Percentiles rank a stretch among this genome's conserved stretches.
Conservation (phyloP, 768 basidiomycete genomes). For the Dacryopinax spathularia region DNA sequence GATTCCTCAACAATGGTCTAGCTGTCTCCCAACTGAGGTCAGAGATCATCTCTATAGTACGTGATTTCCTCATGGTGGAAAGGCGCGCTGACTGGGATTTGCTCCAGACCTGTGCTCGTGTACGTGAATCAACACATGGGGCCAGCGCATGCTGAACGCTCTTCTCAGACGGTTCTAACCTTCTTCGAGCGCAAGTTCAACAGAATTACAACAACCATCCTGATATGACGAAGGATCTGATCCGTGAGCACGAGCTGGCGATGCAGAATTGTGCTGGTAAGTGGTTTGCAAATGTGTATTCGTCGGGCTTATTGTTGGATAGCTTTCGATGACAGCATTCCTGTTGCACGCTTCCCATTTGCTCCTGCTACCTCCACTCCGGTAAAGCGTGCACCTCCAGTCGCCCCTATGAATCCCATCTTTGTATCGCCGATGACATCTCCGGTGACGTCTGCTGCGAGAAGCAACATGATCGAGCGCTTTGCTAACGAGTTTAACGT, state of each 20-base stretch:
- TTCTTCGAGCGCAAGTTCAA: neutral
- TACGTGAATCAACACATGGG: neutral
- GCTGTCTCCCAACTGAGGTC: neutral
- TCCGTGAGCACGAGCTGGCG: neutral
- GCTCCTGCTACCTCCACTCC: neutral
- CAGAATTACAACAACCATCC: neutral
- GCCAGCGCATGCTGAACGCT: neutral
- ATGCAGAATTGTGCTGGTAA: neutral
- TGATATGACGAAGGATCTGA: neutral
- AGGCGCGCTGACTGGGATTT: neutral
- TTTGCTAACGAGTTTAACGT: slow-evolving; percentile 1
- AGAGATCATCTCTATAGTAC: neutral
- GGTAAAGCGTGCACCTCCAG: neutral
- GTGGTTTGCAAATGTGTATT: neutral
- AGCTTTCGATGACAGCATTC: neutral
- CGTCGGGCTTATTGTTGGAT: neutral
- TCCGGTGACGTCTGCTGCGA: neutral
- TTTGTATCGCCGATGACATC: neutral
- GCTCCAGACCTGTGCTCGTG: neutral
- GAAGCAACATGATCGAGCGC: neutral
- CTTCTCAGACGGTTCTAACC: neutral
- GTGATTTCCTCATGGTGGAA: neutral
- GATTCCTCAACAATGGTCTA: neutral
- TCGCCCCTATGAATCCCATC: neutral
- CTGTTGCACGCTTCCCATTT: neutral